Base-by-base conservation (phyloP, 75 land plant species). In the Adiantum capillusveneris region DNA sequence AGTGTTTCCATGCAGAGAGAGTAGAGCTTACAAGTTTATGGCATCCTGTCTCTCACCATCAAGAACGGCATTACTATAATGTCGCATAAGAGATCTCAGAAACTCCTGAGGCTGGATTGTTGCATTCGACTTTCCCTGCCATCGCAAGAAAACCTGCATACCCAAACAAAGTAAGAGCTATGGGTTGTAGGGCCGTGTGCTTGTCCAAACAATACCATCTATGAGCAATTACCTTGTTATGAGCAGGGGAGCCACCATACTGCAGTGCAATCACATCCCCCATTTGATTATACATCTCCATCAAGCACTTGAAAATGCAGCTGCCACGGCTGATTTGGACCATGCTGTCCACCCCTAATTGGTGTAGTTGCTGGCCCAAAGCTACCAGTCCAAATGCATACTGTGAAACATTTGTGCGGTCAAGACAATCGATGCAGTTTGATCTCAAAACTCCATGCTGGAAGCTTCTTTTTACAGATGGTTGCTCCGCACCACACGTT, bases 401-500 rank as follows among this genome's bases (percentile, higher is more conserved):
- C 37, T 76, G 79, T 2, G 79, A 77, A 28, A 73, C 77, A 67
- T 76, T 76, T 34, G 90, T 83, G 24, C 90, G 86, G 41, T 86
- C 90, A 49, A 86, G 46, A 60, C 90, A 86, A 57, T 86, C 90
- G 49, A 86, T 86, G 56, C 90, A 86, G 56, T 86, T 86, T 62
- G 90, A 83, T 41, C 90, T 59, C 41, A 86, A 73, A 28, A 86
- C 86, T 6, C 88, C 88, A 22, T 69, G 71, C 28, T 84, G 88
- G 3, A 80, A 61, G 3, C 22, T 21, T 21, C 14, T 5, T 5
- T 46, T 46, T 6, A 21, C 17, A 46, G 50, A 17, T 46, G 50
- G 12, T 46, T n/a, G 2, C 6, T 21, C 18, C 14, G 2, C 18
- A 46, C 50, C 17, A 41, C 43, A 41, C 14, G 43, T 41, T 41